These are phyloP conservation scores for Ploettnerulaceae sp. DNA, from an alignment of 2,329 filamentous ascomycete genomes.

Conservation along the genomic window DNA sequence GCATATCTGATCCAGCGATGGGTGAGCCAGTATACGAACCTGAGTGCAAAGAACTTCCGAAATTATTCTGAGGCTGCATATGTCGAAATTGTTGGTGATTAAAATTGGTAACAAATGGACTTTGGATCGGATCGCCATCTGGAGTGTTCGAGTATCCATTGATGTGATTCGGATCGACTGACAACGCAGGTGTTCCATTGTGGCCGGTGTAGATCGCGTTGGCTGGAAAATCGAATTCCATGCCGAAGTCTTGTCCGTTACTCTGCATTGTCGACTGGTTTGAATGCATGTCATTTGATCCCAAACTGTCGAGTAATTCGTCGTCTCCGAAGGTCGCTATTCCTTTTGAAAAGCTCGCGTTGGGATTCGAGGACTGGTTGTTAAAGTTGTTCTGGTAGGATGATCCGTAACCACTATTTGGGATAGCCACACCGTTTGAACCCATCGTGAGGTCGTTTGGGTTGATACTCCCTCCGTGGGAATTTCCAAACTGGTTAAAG, in stretches of 20 bases:
- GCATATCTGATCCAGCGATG: constrained; percentile 45
- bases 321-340: constrained; percentile 81
- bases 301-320: constrained; percentile 74
- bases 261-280: constrained; percentile 46
- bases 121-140: constrained; percentile 87
- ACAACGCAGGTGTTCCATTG: constrained; percentile 50
- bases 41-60: constrained; percentile 50
- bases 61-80: constrained; percentile 54
- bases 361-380: constrained; percentile 48
- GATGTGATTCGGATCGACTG: constrained; percentile 62
- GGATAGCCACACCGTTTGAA: constrained; percentile 46
- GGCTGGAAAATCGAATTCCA: constrained; percentile 54
- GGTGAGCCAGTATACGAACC: constrained; percentile 49
- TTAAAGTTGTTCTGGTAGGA: constrained; percentile 59
- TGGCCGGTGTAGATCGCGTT: constrained; percentile 46
- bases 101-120: constrained; percentile 77
- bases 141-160: constrained; percentile 87
- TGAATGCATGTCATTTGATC: constrained; percentile 35
- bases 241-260: constrained; percentile 52
- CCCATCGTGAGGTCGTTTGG: constrained; percentile 79
- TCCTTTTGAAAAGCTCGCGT: constrained; percentile 70
- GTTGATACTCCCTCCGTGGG: constrained; percentile 59
- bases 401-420: constrained; percentile 45
- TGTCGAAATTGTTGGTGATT: constrained; percentile 72
- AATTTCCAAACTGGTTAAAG: constrained; percentile 34